These are phyloP conservation scores for Hypoxylon sp. DNA, from an alignment of 2,329 filamentous ascomycete species.

Conservation along the genomic window DNA sequence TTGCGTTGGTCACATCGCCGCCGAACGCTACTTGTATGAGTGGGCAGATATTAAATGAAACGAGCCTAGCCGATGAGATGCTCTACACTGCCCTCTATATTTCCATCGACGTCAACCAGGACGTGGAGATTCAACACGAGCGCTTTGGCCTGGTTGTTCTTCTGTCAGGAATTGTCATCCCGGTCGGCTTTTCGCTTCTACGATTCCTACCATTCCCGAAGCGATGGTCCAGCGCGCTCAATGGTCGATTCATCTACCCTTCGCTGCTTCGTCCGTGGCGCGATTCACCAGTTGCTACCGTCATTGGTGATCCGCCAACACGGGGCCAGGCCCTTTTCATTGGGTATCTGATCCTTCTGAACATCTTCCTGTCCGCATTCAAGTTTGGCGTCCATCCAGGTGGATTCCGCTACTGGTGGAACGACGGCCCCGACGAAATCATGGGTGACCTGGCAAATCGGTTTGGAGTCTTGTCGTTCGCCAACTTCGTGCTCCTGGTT, in stretches of 20 bases:
- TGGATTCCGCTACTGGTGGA: conserved; percentile 11
- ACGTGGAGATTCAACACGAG: conserved; percentile 49
- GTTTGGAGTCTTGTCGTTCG: conserved; percentile 53
- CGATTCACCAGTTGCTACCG: conserved; percentile 52
- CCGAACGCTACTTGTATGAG: conserved; percentile 19
- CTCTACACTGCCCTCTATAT: conserved; percentile 39
- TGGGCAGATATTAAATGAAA: conserved; percentile 13
- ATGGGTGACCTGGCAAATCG: conserved; percentile 52
- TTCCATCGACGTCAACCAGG: conserved; percentile 40
- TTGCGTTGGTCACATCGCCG: conserved; percentile 14
- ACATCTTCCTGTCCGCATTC: conserved; percentile 53
- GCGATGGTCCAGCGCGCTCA: background rate
- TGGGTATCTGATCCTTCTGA: conserved; percentile 80
- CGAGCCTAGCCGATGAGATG: background rate
- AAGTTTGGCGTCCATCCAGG: conserved; percentile 20
- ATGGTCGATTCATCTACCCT: background rate
- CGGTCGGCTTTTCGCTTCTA: background rate
- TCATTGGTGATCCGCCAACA: conserved; percentile 54
- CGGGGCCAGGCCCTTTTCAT: conserved; percentile 67
- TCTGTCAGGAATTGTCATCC: background rate
- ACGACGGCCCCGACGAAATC: conserved; percentile 44
- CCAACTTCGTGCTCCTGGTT: conserved; percentile 51
- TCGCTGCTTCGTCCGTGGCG: background rate
- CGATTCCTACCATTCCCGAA: background rate
- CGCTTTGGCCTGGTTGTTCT: conserved; percentile 27